Base-by-base conservation (phyloP, 805 yeast genomes). In the Sugiyamaella chiloensis region DNA sequence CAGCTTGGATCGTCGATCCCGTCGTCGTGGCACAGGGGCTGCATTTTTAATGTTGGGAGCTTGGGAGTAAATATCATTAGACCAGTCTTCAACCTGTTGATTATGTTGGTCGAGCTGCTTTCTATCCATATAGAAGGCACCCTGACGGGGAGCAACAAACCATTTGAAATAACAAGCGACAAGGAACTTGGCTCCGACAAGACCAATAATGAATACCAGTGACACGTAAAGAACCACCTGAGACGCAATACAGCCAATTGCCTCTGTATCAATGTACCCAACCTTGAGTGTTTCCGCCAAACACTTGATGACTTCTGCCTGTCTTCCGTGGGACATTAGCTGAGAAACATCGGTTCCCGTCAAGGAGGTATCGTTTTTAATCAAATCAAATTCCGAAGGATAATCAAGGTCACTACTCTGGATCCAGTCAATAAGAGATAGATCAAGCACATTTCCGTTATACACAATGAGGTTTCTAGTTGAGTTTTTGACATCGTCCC, bases 221-320 rank as follows among this genome's bases (percentile, higher is more conserved):
- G 97, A 86, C 5, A 85, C 76, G 57, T 80, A 79, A 52, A 93
- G 74, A 1, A 93, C 96, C 31, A 89, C 81, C 47, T 80, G 70
- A 0, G 97, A 87, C 0, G 96, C 95, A 61, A 93, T 82, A 69
- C 99, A 91, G 4, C 98, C 99, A 59, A 91, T 80, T 5, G 95
- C 81, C 32, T 86, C 86, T 1, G 90, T 80, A 62, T 93, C 98
- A 34, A 91, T 79, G 44, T 80, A 81, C 20, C 99, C 99, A 12
- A 91, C 95, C 66, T 85, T 87, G 44, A 86, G 73, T 46, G 88
- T 85, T 65, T 93, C 98, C 8, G 83, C 71, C 47, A 93, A 70
- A 65, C 99, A 93, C 58, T 81, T 78, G 5, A 93, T 96, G 3
- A 81, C 79, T 59, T 77, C 74, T 49, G 90, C 78, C 54, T 81